Evolutionary conservation across 2,329 filamentous ascomycete genomes (phyloP), one percentile per base, ranked within the genome.

Genomic region (Fusarium sp.): DNA sequence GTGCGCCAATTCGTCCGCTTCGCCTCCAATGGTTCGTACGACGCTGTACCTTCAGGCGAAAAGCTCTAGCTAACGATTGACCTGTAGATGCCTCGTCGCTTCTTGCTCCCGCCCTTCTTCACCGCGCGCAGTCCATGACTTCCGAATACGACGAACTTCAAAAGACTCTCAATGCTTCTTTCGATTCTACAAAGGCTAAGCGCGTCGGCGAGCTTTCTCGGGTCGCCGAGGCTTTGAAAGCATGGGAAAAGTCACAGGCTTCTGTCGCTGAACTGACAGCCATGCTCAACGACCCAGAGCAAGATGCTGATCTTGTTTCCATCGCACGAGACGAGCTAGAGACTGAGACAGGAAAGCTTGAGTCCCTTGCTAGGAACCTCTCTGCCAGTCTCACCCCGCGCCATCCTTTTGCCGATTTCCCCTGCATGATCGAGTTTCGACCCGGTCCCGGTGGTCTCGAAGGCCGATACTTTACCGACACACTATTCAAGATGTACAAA

Each of bases 361-460:
- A 88, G 4, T 80, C 84, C 1, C 88, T 97, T 29, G 91, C 91
- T 0, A 88, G 88, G 41, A 90, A 89, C 39, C 88, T 99, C 50
- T 94, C 94, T 29, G 90, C 89, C 24, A 91, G 93, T 54, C 88
- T 99, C 63, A 93, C 97, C 18, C 97, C 97, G 1, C 90, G 91
- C 45, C 95, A 99, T 81, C 94, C 95, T 4, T 99, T 98, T 81
- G 94, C 94, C 35, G 90, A 95, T 72, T 89, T 98, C 76, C 95
- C 95, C 63, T 98, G 96, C 82, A 88, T 99, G 73, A 85, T 99
- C 48, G 97, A 99, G 84, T 93, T 99, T 69, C 91, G 95, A 1
- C 97, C 97, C 0, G 97, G 97, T 0, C 95, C 95, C 0, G 97
- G 97, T 41, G 97, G 97, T 3, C 92, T 95, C 67, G 97, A 99